phyloP scores from a whole-genome alignment of 2,329 filamentous ascomycete species.

The Lojkania enalia region DNA sequence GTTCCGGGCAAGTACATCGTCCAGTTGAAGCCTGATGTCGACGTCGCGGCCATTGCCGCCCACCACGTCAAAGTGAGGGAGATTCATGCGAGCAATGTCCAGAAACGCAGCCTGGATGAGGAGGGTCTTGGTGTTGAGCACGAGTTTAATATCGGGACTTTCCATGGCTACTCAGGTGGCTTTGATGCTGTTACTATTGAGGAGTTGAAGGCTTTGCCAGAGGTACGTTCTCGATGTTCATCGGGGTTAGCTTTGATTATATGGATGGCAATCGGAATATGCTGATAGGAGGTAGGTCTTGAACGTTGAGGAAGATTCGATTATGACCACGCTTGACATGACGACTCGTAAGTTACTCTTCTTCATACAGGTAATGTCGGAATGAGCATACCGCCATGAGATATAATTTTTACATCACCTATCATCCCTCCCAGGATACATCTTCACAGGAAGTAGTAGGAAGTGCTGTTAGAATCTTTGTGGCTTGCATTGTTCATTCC shows the following conservation, averaged over 20 bases:
- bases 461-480: too few relatives aligned
- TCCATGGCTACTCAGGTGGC: constrained; percentile 37
- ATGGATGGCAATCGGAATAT: neutral
- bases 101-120: constrained; percentile 18
- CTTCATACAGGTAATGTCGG: neutral
- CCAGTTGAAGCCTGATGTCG: constrained; percentile 43
- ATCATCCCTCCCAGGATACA: too few relatives aligned
- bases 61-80: constrained; percentile 33
- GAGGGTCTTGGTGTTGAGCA: constrained; percentile 27
- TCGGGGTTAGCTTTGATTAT: neutral
- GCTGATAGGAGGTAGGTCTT: constrained; percentile 23
- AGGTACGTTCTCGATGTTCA: constrained; percentile 25
- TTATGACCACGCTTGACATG: constrained; percentile 28
- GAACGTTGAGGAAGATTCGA: constrained; percentile 30
- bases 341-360: constrained; percentile 22
- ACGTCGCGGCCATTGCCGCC: constrained; percentile 27
- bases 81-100: constrained; percentile 35
- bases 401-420: too few relatives aligned
- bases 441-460: too few relatives aligned
- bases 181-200: constrained; percentile 36
- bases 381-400: too few relatives aligned
- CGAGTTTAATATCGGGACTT: constrained; percentile 33
- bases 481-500: too few relatives aligned
- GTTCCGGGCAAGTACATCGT: constrained; percentile 51
- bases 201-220: constrained; percentile 31